phyloP scores from a whole-genome alignment of 129 eudicot species.

The Helichrysum umbraculigerum region DNA sequence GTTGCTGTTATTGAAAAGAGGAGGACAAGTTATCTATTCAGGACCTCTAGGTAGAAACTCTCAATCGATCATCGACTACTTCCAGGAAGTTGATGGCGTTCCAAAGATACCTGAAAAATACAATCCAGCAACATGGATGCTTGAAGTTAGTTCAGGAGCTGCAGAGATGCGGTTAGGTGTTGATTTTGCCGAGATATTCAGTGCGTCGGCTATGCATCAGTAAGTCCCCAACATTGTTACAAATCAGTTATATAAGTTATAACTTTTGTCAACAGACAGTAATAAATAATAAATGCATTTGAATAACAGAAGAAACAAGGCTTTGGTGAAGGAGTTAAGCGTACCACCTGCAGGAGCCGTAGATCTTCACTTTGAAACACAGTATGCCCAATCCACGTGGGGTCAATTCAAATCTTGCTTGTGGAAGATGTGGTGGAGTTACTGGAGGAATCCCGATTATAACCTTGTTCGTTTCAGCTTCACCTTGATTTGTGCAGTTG shows the following conservation, averaged over 20 bases:
- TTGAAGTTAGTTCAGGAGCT: slow-evolving; percentile 61
- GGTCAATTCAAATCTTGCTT: slow-evolving; percentile 68
- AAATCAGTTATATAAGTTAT: not conserved
- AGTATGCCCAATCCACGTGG: slow-evolving; percentile 61
- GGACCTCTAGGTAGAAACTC: slow-evolving; percentile 85
- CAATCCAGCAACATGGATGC: slow-evolving; percentile 86
- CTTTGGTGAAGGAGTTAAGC: slow-evolving; percentile 65
- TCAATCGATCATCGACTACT: slow-evolving; percentile 62
- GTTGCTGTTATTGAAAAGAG: slow-evolving; percentile 78
- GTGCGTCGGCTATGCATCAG: slow-evolving; percentile 41
- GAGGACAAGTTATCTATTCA: slow-evolving; percentile 81
- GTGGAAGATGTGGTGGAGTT: slow-evolving; percentile 85
- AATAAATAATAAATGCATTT: not conserved
- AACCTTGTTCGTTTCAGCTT: slow-evolving; percentile 68
- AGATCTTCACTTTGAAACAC: slow-evolving; percentile 59
- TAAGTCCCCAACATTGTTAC: slow-evolving; percentile 28
- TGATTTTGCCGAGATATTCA: slow-evolving; percentile 56
- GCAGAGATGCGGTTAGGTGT: slow-evolving; percentile 53
- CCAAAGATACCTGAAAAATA: slow-evolving; percentile 53
- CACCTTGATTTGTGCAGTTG: slow-evolving; percentile 58
- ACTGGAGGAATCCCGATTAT: slow-evolving; percentile 89
- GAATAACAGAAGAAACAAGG: slow-evolving; percentile 40
- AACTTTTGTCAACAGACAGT: not conserved
- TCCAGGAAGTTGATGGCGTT: slow-evolving; percentile 55
- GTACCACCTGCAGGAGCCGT: slow-evolving; percentile 57